Conservation (phyloP, 2,329 filamentous ascomycete species). For the Claviceps cyperi region DNA sequence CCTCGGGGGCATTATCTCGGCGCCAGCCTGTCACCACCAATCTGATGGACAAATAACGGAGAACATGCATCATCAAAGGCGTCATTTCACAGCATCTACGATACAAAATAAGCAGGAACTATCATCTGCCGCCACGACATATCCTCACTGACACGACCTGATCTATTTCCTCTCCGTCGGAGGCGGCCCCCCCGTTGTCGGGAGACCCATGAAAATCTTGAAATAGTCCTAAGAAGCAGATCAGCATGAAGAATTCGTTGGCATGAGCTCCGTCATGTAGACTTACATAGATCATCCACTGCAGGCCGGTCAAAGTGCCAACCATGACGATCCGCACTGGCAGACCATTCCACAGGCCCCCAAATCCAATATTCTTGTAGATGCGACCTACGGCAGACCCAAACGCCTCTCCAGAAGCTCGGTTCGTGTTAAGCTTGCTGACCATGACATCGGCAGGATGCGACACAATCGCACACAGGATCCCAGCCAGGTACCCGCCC, state of each 20-base stretch:
- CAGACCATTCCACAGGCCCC: conserved; percentile 82
- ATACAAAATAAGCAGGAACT: background rate
- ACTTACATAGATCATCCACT: conserved; percentile 83
- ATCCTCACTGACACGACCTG: background rate
- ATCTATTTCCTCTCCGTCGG: conserved; percentile 34
- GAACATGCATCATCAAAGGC: too few species aligned
- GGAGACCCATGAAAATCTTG: conserved; percentile 80
- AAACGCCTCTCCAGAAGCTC: conserved; percentile 62
- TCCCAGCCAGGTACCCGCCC: conserved; percentile 75
- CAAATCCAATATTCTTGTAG: conserved; percentile 76
- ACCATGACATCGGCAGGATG: conserved; percentile 83
- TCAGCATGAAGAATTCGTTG: background rate
- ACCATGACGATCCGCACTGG: conserved; percentile 83
- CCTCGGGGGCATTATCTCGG: too few species aligned
- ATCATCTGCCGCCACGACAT: background rate
- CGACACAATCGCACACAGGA: conserved; percentile 71
- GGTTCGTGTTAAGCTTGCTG: conserved; percentile 74
- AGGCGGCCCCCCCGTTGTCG: conserved; percentile 62
- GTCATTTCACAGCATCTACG: background rate
- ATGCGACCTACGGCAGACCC: conserved; percentile 64
- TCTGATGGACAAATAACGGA: too few species aligned
- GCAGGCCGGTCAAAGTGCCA: conserved; percentile 63
- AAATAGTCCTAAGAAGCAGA: conserved; percentile 50
- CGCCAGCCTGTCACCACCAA: too few species aligned
- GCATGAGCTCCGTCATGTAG: background rate